phyloP scores from a whole-genome alignment of 1,139 yeast species.

The Tardiomyces blankii region DNA sequence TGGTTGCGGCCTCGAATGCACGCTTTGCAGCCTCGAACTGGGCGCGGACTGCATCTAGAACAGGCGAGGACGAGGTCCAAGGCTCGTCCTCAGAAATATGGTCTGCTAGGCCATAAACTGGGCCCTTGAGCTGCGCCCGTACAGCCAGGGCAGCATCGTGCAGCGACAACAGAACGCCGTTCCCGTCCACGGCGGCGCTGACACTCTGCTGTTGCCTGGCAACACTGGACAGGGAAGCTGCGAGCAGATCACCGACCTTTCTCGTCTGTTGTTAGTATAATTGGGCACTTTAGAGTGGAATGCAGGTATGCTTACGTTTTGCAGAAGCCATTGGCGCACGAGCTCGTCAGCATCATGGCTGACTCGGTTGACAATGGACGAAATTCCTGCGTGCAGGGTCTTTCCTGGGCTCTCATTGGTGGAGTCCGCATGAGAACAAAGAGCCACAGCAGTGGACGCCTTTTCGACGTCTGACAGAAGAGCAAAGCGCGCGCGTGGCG shows the following conservation, averaged over 20 bases:
- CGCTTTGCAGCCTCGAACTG: slow-evolving; percentile 14
- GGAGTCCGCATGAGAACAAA: slow-evolving; percentile 33
- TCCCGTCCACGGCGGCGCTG: slow-evolving; percentile 15
- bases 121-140: slow-evolving; percentile 10
- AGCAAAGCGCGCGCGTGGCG: slow-evolving; percentile 23
- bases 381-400: background rate
- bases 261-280: background rate
- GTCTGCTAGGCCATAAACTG: slow-evolving; percentile 12
- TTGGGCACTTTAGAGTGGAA: background rate
- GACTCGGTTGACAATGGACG: background rate
- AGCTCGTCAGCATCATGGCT: background rate
- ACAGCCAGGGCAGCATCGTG: slow-evolving; percentile 17
- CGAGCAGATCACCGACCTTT: background rate
- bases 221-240: background rate
- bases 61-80: slow-evolving; percentile 23
- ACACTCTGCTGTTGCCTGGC: background rate
- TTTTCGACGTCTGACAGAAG: slow-evolving; percentile 47
- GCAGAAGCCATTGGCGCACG: background rate
- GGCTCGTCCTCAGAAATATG: slow-evolving; percentile 14
- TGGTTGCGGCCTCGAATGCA: slow-evolving; percentile 7
- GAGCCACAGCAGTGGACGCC: slow-evolving; percentile 39
- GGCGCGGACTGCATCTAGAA: slow-evolving; percentile 16
- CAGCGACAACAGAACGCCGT: slow-evolving; percentile 18
- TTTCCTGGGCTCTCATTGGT: background rate
- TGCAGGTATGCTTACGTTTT: background rate